Evolutionary conservation across 352 stramenopile genomes (phyloP).

Genomic region (Phytopythium helicoides): DNA sequence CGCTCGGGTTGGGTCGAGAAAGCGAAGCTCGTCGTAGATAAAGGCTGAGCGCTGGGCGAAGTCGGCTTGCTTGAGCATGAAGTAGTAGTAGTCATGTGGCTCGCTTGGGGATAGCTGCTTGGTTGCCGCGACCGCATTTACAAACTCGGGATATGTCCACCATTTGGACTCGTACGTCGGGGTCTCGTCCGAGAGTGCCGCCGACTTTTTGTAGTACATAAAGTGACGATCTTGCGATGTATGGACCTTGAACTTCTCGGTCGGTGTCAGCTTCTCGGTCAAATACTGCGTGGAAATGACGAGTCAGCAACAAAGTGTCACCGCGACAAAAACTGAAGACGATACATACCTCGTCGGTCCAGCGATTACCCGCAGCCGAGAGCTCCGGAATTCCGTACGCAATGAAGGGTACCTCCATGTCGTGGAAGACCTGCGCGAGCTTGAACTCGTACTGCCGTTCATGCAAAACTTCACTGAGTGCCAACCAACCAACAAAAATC

Average conservation of each 20-base stretch:
- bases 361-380: slow-evolving; percentile 58
- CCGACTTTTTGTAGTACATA: slow-evolving; percentile 89
- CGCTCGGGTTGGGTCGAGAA: slow-evolving; percentile 90
- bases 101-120: slow-evolving; percentile 14
- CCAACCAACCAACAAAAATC: no score
- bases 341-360: slow-evolving; percentile 65
- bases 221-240: slow-evolving; percentile 91
- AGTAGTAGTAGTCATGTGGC: slow-evolving; percentile 46
- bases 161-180: slow-evolving; percentile 45
- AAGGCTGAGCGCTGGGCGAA: slow-evolving; percentile 42
- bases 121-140: slow-evolving; percentile 23
- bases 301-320: not conserved
- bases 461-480: no score
- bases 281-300: slow-evolving; percentile 29
- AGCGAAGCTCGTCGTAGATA: slow-evolving; percentile 86
- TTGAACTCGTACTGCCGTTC: slow-evolving; percentile 74
- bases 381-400: slow-evolving; percentile 90
- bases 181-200: slow-evolving; percentile 23
- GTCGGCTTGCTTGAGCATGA: slow-evolving; percentile 55
- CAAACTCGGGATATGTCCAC: slow-evolving; percentile 66
- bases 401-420: slow-evolving; percentile 94
- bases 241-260: slow-evolving; percentile 57
- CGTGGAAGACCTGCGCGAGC: slow-evolving; percentile 84
- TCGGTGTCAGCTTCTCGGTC: slow-evolving; percentile 34
- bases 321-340: not conserved